Percentiles rank a stretch among this genome's conserved stretches.
Conservation (phyloP, 208 protist species). For the Zelonia costaricensis region DNA sequence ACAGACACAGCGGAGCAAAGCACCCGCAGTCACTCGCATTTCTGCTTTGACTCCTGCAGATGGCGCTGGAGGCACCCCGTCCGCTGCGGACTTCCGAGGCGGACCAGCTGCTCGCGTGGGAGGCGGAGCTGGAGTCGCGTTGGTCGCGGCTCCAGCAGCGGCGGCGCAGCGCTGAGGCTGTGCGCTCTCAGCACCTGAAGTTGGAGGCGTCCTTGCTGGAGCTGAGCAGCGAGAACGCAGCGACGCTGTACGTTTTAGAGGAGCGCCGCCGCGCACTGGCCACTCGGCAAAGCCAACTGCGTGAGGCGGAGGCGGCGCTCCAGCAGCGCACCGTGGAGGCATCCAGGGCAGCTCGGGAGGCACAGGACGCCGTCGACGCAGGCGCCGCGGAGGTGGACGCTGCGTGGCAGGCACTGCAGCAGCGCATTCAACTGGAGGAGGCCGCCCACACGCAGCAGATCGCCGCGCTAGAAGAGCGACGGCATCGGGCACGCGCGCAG, state of each 20-base stretch:
- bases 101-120: conserved; percentile 21
- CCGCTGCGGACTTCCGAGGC: conserved; percentile 5
- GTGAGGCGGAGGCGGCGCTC: conserved; percentile 18
- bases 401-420: conserved; percentile 15
- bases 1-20: no score
- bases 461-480: conserved; percentile 23
- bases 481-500: conserved; percentile 18
- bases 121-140: conserved; percentile 6
- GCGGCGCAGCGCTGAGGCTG: conserved; percentile 3
- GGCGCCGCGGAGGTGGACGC: conserved; percentile 11
- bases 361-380: conserved; percentile 3
- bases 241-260: conserved; percentile 11
- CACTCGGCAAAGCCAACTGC: conserved; percentile 29
- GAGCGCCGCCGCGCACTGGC: conserved; percentile 20
- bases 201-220: conserved; percentile 42
- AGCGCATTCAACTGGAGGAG: conserved; percentile 21
- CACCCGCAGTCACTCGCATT: no score
- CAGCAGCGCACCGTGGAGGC: not conserved
- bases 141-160: conserved; percentile 17
- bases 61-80: conserved; percentile 9
- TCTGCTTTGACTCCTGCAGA: not conserved
- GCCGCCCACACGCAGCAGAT: conserved; percentile 29
- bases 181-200: conserved; percentile 11
- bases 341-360: not conserved
- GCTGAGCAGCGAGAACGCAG: conserved; percentile 40